Percentiles rank a stretch among this genome's conserved stretches.
These are phyloP conservation scores for Aspergillus texensis DNA, from an alignment of 2,329 filamentous ascomycete genomes.

Conservation along the genomic window DNA sequence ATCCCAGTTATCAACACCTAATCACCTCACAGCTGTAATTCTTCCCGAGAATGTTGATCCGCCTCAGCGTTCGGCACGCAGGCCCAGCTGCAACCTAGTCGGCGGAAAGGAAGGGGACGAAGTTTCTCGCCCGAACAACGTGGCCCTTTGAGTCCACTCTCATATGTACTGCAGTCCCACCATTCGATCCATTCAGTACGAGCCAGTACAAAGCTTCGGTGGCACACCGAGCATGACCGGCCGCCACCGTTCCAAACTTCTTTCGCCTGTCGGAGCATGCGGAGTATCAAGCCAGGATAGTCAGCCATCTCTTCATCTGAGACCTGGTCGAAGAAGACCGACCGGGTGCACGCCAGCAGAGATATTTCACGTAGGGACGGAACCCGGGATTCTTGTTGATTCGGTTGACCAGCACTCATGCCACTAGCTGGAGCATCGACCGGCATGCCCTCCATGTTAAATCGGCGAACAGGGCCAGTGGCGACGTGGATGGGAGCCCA, in stretches of 20 bases:
- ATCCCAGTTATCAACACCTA: background rate
- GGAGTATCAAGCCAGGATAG: conserved; percentile 37
- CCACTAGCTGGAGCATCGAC: conserved; percentile 13
- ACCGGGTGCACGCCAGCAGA: conserved; percentile 42
- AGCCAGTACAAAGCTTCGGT: conserved; percentile 43
- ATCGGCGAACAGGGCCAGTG: conserved; percentile 33
- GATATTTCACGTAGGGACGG: conserved; percentile 49
- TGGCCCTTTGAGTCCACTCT: conserved; percentile 40
- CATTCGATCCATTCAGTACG: conserved; percentile 49
- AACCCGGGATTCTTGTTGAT: conserved; percentile 21
- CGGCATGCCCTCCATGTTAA: conserved; percentile 39
- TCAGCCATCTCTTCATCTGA: conserved; percentile 37
- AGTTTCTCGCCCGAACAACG: conserved; percentile 33
- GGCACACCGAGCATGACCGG: conserved; percentile 44
- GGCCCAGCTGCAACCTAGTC: conserved; percentile 44
- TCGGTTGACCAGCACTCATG: conserved; percentile 2
- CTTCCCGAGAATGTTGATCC: background rate
- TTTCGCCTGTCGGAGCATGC: conserved; percentile 38
- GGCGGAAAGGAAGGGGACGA: conserved; percentile 43
- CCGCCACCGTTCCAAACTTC: conserved; percentile 41
- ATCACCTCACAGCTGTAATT: background rate
- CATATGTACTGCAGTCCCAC: conserved; percentile 46
- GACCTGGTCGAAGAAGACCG: conserved; percentile 40
- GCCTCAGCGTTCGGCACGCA: conserved; percentile 32
- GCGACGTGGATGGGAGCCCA: conserved; percentile 42